Evolutionary conservation across 179 eudicot species (phyloP).

Genomic region (Beta lomatogona): DNA sequence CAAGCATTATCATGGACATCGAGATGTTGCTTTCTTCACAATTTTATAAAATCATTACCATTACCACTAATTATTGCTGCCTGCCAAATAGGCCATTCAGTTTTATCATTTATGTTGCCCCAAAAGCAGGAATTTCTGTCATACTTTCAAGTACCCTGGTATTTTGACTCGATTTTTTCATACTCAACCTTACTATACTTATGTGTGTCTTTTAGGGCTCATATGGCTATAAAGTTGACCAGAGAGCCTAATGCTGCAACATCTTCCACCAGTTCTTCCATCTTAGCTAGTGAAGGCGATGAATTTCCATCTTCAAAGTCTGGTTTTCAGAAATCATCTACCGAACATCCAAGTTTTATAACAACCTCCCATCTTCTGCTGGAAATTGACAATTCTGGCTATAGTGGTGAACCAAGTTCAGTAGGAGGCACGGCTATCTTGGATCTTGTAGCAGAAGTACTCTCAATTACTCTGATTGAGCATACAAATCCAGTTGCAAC

Average conservation of each 20-base stretch:
- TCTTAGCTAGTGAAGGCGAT: conserved; percentile 49
- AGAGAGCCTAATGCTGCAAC: conserved; percentile 50
- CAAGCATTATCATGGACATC: too few species aligned
- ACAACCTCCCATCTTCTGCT: conserved; percentile 63
- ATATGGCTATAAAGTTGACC: conserved; percentile 68
- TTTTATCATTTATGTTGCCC: not conserved
- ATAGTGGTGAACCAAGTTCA: conserved; percentile 80
- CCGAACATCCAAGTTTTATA: conserved; percentile 40
- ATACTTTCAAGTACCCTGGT: not conserved
- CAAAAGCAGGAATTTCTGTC: not conserved
- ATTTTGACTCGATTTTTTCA: not conserved
- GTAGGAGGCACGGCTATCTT: conserved; percentile 89
- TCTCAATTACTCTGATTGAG: conserved; percentile 67
- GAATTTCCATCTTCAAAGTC: conserved; percentile 48
- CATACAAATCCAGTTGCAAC: conserved; percentile 62
- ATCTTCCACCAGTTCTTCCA: conserved; percentile 53
- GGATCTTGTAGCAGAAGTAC: conserved; percentile 84
- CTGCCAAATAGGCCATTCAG: not conserved
- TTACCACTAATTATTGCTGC: too few species aligned
- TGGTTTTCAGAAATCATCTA: conserved; percentile 39
- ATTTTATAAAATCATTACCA: too few species aligned
- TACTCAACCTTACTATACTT: conserved; percentile 1
- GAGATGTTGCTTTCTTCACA: too few species aligned
- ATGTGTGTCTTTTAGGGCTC: conserved; percentile 56
- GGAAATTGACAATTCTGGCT: conserved; percentile 74